A percentile compares a stretch with the other conserved stretches of the same genome.
Evolutionary conservation across 2,329 filamentous ascomycete species (phyloP).

Genomic region (Clathrospora elynae): DNA sequence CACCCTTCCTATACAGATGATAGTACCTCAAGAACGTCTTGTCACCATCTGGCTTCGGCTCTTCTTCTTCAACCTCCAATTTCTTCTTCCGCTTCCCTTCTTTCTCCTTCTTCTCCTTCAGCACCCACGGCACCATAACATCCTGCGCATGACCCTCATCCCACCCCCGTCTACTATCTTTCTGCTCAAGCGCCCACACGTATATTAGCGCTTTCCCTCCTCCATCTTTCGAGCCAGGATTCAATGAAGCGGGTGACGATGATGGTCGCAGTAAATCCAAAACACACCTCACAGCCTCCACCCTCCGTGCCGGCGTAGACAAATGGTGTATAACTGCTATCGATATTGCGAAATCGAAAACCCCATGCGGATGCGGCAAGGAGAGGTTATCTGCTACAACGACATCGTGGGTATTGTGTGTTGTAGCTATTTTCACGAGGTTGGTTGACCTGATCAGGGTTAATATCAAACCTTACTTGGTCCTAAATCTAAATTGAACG

Average conservation of each 20-base stretch:
- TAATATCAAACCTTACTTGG: no score
- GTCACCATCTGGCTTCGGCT: constrained; percentile 37
- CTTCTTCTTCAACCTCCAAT: constrained; percentile 19
- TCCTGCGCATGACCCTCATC: constrained; percentile 83
- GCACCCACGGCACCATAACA: constrained; percentile 94
- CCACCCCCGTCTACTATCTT: constrained; percentile 84
- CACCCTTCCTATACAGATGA: constrained; percentile 84
- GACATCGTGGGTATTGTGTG: constrained; percentile 65
- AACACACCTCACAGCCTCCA: constrained; percentile 73
- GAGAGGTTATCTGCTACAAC: constrained; percentile 80
- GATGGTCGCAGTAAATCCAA: constrained; percentile 64
- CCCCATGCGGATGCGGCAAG: constrained; percentile 72
- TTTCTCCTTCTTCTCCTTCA: constrained; percentile 54
- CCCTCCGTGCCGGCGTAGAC: constrained; percentile 73
- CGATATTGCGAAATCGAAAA: constrained; percentile 88
- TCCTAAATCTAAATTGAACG: no score
- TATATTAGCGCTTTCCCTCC: constrained; percentile 77
- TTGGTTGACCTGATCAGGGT: constrained; percentile 63
- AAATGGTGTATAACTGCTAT: constrained; percentile 95
- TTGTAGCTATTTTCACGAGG: constrained; percentile 61
- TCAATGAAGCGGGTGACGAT: constrained; percentile 10
- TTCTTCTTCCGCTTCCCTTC: constrained; percentile 23
- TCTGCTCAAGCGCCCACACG: constrained; percentile 96
- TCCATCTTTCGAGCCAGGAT: neutral
- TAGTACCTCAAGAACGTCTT: constrained; percentile 88